Base-by-base conservation (phyloP, 2,329 filamentous ascomycete genomes). In the Xylariomycetidae sp. region DNA sequence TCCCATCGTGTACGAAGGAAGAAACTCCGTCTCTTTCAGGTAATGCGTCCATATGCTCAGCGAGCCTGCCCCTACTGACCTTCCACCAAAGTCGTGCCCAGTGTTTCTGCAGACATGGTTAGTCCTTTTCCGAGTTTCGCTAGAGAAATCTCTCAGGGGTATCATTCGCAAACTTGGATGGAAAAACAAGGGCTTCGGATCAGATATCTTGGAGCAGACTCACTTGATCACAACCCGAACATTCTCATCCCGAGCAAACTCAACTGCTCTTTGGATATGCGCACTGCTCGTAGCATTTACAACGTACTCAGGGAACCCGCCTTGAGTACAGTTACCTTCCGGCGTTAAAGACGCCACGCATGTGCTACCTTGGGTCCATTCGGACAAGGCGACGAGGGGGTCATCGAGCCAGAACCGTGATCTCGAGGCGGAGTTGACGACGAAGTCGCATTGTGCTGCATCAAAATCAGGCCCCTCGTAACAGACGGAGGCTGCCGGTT, bases 1-100 rank as follows among this genome's bases (percentile, higher is more conserved):
- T 12, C 45, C 46, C 16, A 49, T 40, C 5, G 25, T 38, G 45
- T 64, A 57, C 23, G 56, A 40, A 2, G 58, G 46, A 25, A 64
- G 46, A 32, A 64, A 61, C 17, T 59, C 47, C 5, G 64, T 57
- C 3, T 58, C 48, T 34, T 70, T 69, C 22, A 72, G 50, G 31
- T 65, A 48, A 42, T 72, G 68, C 4, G 65, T 72, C 69, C 68
- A 73, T 34, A 72, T 54, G 29, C 61, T 63, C 2, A 73, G 48
- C 1, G 66, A 61, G 8, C 68, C 69, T 1, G 61, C 58, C 23
- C 69, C 68, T 5, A 59, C 59, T 0, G 66, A 69, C 36, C 66
- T 64, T 12, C 65, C 68, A 15, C 56, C 59, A 38, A 66, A 72
- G 42, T 67, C 64, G 39, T 70, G 65, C 4, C 67, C 65, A 4